A percentile compares a stretch with the other conserved stretches of the same genome.
phyloP scores from a whole-genome alignment of 2,329 filamentous ascomycete species.

The Aspergillus arachidicola region DNA sequence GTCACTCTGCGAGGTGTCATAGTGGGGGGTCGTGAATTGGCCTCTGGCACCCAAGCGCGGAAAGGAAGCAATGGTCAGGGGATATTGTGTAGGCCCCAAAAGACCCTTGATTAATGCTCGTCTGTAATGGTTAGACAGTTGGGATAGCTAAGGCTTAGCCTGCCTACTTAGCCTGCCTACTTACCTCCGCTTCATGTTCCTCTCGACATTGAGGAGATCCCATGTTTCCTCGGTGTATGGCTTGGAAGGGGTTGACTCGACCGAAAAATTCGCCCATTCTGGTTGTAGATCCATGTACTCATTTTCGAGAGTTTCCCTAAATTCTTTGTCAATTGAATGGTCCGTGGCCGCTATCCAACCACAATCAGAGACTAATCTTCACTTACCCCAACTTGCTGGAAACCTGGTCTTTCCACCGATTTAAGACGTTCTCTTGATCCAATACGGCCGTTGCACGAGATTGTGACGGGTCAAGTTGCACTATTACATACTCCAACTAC shows the following conservation, averaged over 20 bases:
- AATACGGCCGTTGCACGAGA: conserved; percentile 16
- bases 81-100: background rate
- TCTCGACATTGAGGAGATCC: conserved; percentile 18
- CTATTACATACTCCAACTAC: conserved; percentile 17
- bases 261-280: conserved; percentile 18
- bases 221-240: conserved; percentile 15
- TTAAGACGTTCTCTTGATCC: conserved; percentile 14
- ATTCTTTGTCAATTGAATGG: background rate
- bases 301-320: background rate
- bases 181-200: conserved; percentile 21
- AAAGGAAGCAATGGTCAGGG: background rate
- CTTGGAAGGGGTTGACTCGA: conserved; percentile 21
- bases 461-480: conserved; percentile 5
- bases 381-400: background rate
- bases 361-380: too few species aligned
- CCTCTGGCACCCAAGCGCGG: background rate
- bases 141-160: background rate
- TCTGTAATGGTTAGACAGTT: background rate
- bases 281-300: conserved; percentile 10
- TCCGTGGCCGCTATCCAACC: background rate
- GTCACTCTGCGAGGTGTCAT: background rate
- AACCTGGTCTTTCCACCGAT: background rate
- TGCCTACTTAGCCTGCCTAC: conserved; percentile 13
- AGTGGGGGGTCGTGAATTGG: background rate
- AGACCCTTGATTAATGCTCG: background rate